Percentiles rank a stretch among this genome's conserved stretches.
Evolutionary conservation across 768 basidiomycete genomes (phyloP).

Genomic region (Rhizopogon sp.): DNA sequence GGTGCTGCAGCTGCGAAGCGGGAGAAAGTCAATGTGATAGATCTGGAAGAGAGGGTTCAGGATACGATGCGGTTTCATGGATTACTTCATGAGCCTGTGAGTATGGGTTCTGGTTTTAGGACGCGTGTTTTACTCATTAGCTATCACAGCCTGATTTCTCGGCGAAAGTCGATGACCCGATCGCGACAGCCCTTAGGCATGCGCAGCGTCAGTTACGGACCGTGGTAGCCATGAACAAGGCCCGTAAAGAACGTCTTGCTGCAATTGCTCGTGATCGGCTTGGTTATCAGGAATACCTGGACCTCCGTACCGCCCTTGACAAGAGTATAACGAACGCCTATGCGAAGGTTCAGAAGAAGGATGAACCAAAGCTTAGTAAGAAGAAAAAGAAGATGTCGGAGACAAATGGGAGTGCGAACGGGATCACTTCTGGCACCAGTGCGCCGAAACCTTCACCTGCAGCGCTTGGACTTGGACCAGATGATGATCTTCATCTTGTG

Average conservation of each 20-base stretch:
- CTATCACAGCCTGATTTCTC: slow-evolving; percentile 61
- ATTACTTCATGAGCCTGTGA: slow-evolving; percentile 62
- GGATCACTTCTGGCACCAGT: slow-evolving; percentile 26
- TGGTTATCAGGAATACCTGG: slow-evolving; percentile 88
- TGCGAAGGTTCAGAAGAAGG: slow-evolving; percentile 79
- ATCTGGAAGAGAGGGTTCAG: slow-evolving; percentile 68
- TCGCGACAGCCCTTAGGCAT: slow-evolving; percentile 84
- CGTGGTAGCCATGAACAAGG: slow-evolving; percentile 80
- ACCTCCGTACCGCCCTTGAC: slow-evolving; percentile 81
- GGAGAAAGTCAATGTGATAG: slow-evolving; percentile 74
- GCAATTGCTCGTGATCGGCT: slow-evolving; percentile 80
- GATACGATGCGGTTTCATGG: slow-evolving; percentile 79
- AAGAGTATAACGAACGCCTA: slow-evolving; percentile 73
- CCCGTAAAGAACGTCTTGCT: slow-evolving; percentile 67
- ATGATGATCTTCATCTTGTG: slow-evolving; percentile 57
- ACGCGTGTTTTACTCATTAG: slow-evolving; percentile 7
- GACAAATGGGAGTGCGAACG: slow-evolving; percentile 26
- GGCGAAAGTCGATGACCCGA: slow-evolving; percentile 87
- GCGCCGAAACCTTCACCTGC: slow-evolving; percentile 61
- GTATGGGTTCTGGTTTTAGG: slow-evolving; percentile 21
- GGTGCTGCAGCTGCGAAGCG: slow-evolving; percentile 70
- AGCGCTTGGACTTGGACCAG: slow-evolving; percentile 62
- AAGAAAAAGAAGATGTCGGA: slow-evolving; percentile 67
- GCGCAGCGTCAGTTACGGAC: slow-evolving; percentile 77
- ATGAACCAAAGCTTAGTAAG: slow-evolving; percentile 59